phyloP scores from a whole-genome alignment of 1,284 basidiomycete genomes.

The Puccinia polysora region DNA sequence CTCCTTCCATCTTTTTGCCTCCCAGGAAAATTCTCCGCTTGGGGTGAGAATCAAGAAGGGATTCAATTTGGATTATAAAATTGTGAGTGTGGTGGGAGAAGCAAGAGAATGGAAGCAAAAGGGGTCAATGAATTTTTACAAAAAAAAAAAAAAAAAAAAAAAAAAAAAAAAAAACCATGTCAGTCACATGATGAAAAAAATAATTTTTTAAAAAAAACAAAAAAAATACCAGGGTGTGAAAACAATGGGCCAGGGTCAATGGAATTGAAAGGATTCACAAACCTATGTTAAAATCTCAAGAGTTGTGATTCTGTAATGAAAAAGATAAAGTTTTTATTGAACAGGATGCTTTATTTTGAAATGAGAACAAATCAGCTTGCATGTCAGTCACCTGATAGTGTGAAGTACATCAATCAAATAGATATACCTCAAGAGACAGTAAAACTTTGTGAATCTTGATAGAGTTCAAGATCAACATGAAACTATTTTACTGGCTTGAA shows the following conservation, averaged over 20 bases:
- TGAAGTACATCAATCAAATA: too few relatives aligned
- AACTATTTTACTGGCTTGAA: not conserved
- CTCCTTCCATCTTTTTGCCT: too few relatives aligned
- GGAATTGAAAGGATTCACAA: not conserved
- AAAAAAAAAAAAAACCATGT: too few relatives aligned
- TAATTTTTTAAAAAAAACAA: not conserved
- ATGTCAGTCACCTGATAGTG: not conserved
- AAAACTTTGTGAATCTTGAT: conserved; percentile 5
- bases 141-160: too few relatives aligned
- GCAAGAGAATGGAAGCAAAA: too few relatives aligned
- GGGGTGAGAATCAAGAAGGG: too few relatives aligned
- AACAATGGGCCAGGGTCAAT: not conserved
- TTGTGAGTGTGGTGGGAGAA: too few relatives aligned
- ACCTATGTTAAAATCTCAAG: conserved; percentile 16
- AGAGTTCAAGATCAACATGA: not conserved
- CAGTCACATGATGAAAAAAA: too few relatives aligned
- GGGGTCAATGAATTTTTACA: too few relatives aligned
- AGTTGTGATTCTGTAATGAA: not conserved
- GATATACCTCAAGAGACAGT: conserved; percentile 5
- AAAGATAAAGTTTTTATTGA: not conserved
- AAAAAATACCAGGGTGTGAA: too few relatives aligned
- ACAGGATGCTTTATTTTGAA: not conserved
- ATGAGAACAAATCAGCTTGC: not conserved
- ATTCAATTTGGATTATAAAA: too few relatives aligned
- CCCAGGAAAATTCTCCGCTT: too few relatives aligned